A percentile compares a stretch with the other conserved stretches of the same genome.
Evolutionary conservation across 1,284 basidiomycete species (phyloP).

Genomic region (Prillingera fragicola): DNA sequence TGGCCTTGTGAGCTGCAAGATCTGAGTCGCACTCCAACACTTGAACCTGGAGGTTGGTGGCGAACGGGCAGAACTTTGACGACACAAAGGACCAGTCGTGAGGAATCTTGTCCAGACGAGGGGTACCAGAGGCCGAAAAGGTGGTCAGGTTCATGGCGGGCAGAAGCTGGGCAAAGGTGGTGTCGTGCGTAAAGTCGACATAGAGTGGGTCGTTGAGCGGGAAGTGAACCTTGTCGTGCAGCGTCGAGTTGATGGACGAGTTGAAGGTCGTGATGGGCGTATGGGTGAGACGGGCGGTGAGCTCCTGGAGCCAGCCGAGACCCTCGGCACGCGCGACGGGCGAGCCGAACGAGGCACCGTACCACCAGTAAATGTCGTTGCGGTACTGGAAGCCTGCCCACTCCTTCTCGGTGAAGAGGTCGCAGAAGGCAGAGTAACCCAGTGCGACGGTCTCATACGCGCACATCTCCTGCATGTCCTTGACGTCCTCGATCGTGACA

Average conservation of each 20-base stretch:
- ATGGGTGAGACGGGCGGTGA: slow-evolving; percentile 44
- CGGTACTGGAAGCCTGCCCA: slow-evolving; percentile 61
- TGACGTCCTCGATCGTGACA: slow-evolving; percentile 63
- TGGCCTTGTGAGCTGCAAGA: slow-evolving; percentile 1
- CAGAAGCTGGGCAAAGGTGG: slow-evolving; percentile 47
- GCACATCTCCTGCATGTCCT: slow-evolving; percentile 32
- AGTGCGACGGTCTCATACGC: slow-evolving; percentile 48
- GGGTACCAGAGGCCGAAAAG: slow-evolving; percentile 62
- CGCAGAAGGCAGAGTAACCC: slow-evolving; percentile 52
- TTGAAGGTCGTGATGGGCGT: slow-evolving; percentile 54
- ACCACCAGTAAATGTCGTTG: slow-evolving; percentile 49
- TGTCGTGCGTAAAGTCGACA: slow-evolving; percentile 46
- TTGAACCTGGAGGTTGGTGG: slow-evolving; percentile 57
- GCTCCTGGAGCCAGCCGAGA: slow-evolving; percentile 50
- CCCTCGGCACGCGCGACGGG: slow-evolving; percentile 46
- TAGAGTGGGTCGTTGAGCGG: slow-evolving; percentile 58
- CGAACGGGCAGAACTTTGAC: slow-evolving; percentile 53
- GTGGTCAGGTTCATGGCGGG: slow-evolving; percentile 61
- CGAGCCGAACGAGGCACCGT: slow-evolving; percentile 43
- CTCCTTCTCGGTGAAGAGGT: slow-evolving; percentile 61
- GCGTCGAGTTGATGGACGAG: slow-evolving; percentile 56
- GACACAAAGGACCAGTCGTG: slow-evolving; percentile 50
- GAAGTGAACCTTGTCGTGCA: slow-evolving; percentile 57
- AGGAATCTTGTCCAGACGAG: slow-evolving; percentile 67
- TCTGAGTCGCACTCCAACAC: slow-evolving; percentile 52